Conservation (phyloP, 1,284 basidiomycete species). For the Ceratorhiza oryzae-sativae region DNA sequence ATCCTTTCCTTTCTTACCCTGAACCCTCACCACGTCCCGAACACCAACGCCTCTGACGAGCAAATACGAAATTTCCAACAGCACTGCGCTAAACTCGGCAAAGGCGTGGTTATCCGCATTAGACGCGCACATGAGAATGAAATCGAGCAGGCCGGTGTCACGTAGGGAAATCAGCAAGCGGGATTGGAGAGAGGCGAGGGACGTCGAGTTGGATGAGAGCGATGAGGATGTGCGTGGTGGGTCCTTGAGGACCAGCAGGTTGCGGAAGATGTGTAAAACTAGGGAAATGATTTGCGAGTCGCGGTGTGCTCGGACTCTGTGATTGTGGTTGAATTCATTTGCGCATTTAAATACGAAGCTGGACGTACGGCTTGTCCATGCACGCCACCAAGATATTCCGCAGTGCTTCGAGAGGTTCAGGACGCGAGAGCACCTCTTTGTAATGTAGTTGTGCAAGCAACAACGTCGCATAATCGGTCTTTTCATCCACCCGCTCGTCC, state of each 20-base stretch:
- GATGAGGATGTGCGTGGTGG: conserved; percentile 68
- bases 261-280: conserved; percentile 87
- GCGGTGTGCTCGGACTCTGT: conserved; percentile 68
- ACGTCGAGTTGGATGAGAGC: conserved; percentile 65
- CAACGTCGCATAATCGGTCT: conserved; percentile 86
- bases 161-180: conserved; percentile 75
- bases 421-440: conserved; percentile 76
- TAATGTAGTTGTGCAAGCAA: conserved; percentile 82
- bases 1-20: conserved; percentile 6
- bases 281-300: conserved; percentile 88
- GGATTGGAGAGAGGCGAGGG: conserved; percentile 75
- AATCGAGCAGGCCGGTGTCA: conserved; percentile 75
- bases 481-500: conserved; percentile 68
- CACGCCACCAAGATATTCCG: conserved; percentile 75
- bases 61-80: conserved; percentile 89
- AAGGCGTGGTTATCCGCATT: conserved; percentile 78
- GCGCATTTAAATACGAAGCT: neutral
- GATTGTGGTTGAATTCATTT: neutral
- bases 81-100: conserved; percentile 83
- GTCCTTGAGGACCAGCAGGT: conserved; percentile 89
- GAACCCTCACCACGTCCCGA: conserved; percentile 25
- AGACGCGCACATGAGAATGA: conserved; percentile 83
- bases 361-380: conserved; percentile 62
- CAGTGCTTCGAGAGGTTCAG: conserved; percentile 70
- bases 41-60: conserved; percentile 72